phyloP scores from a whole-genome alignment of 1,139 yeast species.

The Suhomyces wounanorum region DNA sequence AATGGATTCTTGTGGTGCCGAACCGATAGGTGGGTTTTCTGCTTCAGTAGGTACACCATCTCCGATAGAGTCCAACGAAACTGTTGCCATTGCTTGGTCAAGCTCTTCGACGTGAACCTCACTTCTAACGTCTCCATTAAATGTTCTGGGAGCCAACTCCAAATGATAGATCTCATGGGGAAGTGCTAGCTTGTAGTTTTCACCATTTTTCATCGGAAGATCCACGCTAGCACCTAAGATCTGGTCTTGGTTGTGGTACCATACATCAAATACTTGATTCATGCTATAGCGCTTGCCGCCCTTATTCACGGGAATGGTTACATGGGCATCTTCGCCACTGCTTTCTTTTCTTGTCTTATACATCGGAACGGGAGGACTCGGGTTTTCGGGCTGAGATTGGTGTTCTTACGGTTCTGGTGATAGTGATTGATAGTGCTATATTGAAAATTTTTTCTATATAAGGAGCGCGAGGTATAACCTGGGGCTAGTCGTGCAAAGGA shows the following conservation, averaged over 20 bases:
- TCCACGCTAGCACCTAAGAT: conserved; percentile 28
- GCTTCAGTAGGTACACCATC: neutral
- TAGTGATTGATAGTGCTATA: neutral
- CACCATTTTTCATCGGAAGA: conserved; percentile 29
- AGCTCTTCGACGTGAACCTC: neutral
- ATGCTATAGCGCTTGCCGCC: conserved; percentile 47
- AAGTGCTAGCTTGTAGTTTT: conserved; percentile 31
- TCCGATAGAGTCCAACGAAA: neutral
- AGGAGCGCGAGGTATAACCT: conserved; percentile 2
- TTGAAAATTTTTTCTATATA: conserved; percentile 4
- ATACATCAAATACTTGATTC: conserved; percentile 56
- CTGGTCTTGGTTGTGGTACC: conserved; percentile 46
- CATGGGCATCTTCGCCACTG: conserved; percentile 9
- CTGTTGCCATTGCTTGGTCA: neutral
- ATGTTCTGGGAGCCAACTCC: conserved; percentile 23
- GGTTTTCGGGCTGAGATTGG: neutral
- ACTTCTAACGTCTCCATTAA: neutral
- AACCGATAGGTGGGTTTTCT: neutral
- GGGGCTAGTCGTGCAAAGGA: conserved; percentile 1
- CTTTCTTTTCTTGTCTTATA: conserved; percentile 11
- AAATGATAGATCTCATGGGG: conserved; percentile 44
- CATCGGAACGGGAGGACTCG: conserved; percentile 6
- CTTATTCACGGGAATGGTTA: conserved; percentile 40
- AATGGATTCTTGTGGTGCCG: neutral
- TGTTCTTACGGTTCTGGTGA: conserved; percentile 4